Percentiles rank a stretch among this genome's conserved stretches.
These are phyloP conservation scores for Ophioceras dolichostomum DNA, from an alignment of 2,329 filamentous ascomycete species.

Conservation along the genomic window DNA sequence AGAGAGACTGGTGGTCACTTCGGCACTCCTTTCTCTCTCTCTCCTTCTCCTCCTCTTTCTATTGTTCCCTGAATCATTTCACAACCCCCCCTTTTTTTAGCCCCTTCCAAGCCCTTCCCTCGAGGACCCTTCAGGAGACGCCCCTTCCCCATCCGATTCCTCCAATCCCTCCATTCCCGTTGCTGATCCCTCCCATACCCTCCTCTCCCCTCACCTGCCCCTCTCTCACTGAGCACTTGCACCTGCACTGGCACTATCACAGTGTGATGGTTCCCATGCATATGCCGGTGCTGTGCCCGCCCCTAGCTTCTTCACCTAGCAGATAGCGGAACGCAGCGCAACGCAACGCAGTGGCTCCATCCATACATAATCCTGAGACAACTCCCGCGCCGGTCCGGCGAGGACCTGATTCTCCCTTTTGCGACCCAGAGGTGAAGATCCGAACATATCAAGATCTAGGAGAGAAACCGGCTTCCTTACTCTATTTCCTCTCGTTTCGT, in stretches of 20 bases:
- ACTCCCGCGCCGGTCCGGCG: not conserved
- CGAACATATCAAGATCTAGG: not conserved
- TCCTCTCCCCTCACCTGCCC: not conserved
- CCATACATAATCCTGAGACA: constrained; percentile 1
- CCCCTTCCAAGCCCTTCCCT: not conserved
- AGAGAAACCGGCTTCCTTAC: not conserved
- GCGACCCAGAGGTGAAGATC: constrained; percentile 1
- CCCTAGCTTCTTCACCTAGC: not conserved
- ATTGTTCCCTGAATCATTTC: too few relatives aligned
- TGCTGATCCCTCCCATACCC: too few relatives aligned
- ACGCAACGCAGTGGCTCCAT: not conserved
- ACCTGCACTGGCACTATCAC: constrained; percentile 1
- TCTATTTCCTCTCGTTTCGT: not conserved
- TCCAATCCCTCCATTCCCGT: too few relatives aligned
- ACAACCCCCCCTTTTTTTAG: not conserved
- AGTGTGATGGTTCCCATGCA: constrained; percentile 3
- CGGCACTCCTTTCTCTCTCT: too few relatives aligned
- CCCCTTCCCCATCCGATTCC: too few relatives aligned
- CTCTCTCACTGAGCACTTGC: not conserved
- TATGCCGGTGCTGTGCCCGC: constrained; percentile 2
- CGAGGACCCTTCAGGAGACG: not conserved
- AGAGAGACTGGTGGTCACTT: too few relatives aligned
- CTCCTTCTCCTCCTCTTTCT: not conserved
- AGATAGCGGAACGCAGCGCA: not conserved
- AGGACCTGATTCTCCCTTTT: constrained; percentile 3